phyloP scores from a whole-genome alignment of 768 basidiomycete genomes.

The Leccinellum albellum region DNA sequence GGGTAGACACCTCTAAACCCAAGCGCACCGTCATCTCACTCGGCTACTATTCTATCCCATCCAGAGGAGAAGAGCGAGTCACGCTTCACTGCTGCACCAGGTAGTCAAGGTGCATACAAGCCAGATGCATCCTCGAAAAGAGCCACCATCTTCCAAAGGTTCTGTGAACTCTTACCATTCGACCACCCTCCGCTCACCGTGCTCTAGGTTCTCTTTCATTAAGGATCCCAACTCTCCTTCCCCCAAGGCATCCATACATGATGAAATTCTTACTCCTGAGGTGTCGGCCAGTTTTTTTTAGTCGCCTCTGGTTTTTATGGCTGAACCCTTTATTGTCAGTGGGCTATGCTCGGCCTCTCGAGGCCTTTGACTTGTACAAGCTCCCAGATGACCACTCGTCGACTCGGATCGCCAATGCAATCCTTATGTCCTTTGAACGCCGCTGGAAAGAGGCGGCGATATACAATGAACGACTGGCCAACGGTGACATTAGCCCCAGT shows the following conservation, averaged over 20 bases:
- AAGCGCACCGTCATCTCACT: constrained; percentile 94
- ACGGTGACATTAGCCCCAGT: constrained; percentile 59
- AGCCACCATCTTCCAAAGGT: constrained; percentile 3
- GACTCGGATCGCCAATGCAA: constrained; percentile 54
- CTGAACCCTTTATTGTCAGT: constrained; percentile 65
- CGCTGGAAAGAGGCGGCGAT: constrained; percentile 53
- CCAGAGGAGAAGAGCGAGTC: background rate
- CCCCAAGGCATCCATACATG: constrained; percentile 53
- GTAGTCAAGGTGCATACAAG: background rate
- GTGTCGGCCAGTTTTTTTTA: constrained; percentile 56
- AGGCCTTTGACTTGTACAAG: constrained; percentile 77
- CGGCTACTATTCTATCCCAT: no score
- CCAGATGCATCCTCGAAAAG: background rate
- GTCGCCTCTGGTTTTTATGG: constrained; percentile 69
- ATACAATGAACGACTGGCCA: constrained; percentile 68
- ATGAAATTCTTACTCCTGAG: constrained; percentile 63
- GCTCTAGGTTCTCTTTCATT: constrained; percentile 8
- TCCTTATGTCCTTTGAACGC: constrained; percentile 60
- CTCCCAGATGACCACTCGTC: constrained; percentile 63
- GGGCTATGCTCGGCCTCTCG: constrained; percentile 78
- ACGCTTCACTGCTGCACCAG: background rate
- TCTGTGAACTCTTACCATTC: no score
- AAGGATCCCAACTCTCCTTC: constrained; percentile 31
- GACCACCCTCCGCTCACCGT: background rate
- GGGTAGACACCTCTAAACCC: constrained; percentile 97